These are phyloP conservation scores for Vairimorpha necatrix DNA, from an alignment of 371 early-diverging fungal genomes.

Conservation along the genomic window DNA sequence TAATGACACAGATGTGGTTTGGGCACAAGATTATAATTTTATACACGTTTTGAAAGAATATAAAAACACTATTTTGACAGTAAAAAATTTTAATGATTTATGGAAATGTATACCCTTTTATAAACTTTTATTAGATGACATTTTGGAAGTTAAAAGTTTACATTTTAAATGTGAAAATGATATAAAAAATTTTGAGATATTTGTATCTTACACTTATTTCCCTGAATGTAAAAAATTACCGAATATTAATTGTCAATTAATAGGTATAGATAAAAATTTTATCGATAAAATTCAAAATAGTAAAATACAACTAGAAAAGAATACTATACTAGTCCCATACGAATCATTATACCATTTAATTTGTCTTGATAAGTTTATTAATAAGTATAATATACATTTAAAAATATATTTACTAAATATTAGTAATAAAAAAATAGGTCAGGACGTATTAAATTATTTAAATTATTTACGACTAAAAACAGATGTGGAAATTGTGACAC, in stretches of 20 bases:
- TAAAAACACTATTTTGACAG: not conserved
- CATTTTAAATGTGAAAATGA: slow-evolving; percentile 9
- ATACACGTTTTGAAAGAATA: not conserved
- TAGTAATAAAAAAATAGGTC: not conserved
- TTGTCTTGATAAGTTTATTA: slow-evolving; percentile 17
- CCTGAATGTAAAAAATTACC: not conserved
- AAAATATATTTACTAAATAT: slow-evolving; percentile 22
- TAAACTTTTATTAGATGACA: slow-evolving; percentile 15
- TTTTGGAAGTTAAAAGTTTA: slow-evolving; percentile 28
- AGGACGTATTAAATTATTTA: slow-evolving; percentile 12
- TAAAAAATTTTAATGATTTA: not conserved
- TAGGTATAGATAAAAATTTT: not conserved
- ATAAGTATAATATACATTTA: slow-evolving; percentile 6
- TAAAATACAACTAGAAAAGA: not conserved
- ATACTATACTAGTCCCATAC: slow-evolving; percentile 19
- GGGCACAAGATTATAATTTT: slow-evolving; percentile 5
- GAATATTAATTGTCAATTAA: not conserved
- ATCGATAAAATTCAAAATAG: not conserved
- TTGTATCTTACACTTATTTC: not conserved
- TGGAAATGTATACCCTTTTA: slow-evolving; percentile 39
- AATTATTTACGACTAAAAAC: slow-evolving; percentile 8
- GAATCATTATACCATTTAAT: slow-evolving; percentile 20
- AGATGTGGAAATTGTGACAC: not conserved
- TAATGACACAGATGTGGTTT: not conserved
- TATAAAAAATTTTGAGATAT: slow-evolving; percentile 12